A percentile compares a stretch with the other conserved stretches of the same genome.
phyloP scores from a whole-genome alignment of 208 protist genomes.

The Strigomonas galati region DNA sequence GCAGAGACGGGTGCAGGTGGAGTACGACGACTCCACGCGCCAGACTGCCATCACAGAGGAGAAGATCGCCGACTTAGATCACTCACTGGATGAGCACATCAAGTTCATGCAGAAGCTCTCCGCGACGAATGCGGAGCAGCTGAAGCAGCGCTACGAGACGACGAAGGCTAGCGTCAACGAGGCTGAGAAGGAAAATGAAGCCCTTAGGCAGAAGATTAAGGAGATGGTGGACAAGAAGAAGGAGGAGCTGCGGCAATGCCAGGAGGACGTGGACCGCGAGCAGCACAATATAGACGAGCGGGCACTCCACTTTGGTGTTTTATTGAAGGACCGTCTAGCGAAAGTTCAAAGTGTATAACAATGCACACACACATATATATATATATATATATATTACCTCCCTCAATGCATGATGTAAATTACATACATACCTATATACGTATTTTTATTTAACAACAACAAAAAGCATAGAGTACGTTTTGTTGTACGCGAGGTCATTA shows the following conservation, averaged over 20 bases:
- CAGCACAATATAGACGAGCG: constrained; percentile 85
- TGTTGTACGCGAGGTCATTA: background rate
- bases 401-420: too few species aligned
- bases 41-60: constrained; percentile 60
- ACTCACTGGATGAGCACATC: constrained; percentile 50
- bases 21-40: constrained; percentile 49
- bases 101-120: constrained; percentile 64
- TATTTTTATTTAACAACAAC: too few species aligned
- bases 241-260: constrained; percentile 72
- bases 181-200: constrained; percentile 66
- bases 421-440: too few species aligned
- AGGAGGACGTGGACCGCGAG: constrained; percentile 75
- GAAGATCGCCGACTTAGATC: constrained; percentile 46
- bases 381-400: too few species aligned
- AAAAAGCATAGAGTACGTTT: constrained; percentile 1
- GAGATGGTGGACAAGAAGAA: constrained; percentile 48
- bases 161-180: constrained; percentile 64
- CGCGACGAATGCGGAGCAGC: constrained; percentile 71
- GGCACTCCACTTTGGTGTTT: constrained; percentile 84
- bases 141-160: constrained; percentile 64
- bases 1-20: constrained; percentile 36
- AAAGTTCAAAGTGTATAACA: constrained; percentile 17
- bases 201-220: constrained; percentile 49
- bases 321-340: constrained; percentile 79
- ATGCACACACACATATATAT: too few species aligned